These are phyloP conservation scores for Pseudonitzschia multiseries DNA, from an alignment of 108 stramenopile species.

Conservation along the genomic window DNA sequence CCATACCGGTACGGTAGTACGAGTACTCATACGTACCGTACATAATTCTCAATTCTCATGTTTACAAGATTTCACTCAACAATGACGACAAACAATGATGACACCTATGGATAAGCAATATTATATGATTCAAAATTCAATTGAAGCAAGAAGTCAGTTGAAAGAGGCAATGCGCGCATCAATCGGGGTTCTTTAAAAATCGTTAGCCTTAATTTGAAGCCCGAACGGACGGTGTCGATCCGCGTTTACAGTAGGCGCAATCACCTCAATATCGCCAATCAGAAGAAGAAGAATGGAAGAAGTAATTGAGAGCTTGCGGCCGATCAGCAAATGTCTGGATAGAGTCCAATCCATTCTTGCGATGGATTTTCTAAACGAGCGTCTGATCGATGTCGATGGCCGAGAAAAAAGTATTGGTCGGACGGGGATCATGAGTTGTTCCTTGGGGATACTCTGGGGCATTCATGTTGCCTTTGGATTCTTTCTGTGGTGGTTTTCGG, in stretches of 20 bases:
- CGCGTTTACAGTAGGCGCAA: neutral
- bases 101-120: too few species aligned
- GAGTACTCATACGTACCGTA: neutral
- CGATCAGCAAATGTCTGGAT: conserved; percentile 21
- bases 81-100: too few species aligned
- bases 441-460: conserved; percentile 52
- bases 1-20: too few species aligned
- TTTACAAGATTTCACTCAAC: too few species aligned
- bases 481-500: conserved; percentile 7
- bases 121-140: too few species aligned
- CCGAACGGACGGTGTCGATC: too few species aligned
- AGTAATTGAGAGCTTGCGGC: conserved; percentile 20
- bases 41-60: too few species aligned
- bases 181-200: too few species aligned
- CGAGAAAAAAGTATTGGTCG: conserved; percentile 41
- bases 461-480: conserved; percentile 37
- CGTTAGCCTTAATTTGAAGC: too few species aligned
- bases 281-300: conserved; percentile 16
- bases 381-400: conserved; percentile 9
- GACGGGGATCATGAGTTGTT: conserved; percentile 43
- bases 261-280: neutral
- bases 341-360: conserved; percentile 54
- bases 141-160: too few species aligned
- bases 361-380: conserved; percentile 56
- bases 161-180: too few species aligned